Evolutionary conservation across 2,329 filamentous ascomycete species (phyloP).

Genomic region (Remersonia thermophila): DNA sequence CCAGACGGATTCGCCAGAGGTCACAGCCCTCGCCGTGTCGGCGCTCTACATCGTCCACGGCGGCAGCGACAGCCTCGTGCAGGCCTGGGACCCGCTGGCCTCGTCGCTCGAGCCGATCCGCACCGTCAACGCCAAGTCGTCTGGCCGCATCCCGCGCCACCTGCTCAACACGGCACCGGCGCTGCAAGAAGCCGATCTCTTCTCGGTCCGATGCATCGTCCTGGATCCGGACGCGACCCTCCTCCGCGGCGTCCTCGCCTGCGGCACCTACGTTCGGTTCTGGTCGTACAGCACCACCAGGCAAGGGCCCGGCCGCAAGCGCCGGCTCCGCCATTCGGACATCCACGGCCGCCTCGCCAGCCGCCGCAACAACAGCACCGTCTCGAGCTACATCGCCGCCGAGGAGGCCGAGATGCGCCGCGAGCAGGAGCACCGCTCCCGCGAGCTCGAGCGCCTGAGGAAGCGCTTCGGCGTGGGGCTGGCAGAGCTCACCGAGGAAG

Average conservation of each 20-base stretch:
- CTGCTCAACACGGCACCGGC: slow-evolving; percentile 41
- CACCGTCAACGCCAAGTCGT: slow-evolving; percentile 76
- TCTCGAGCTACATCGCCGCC: slow-evolving; percentile 75
- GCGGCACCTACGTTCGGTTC: slow-evolving; percentile 78
- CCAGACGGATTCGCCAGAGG: slow-evolving; percentile 78
- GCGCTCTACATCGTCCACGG: slow-evolving; percentile 85
- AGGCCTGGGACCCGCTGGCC: slow-evolving; percentile 91
- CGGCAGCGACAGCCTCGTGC: slow-evolving; percentile 86
- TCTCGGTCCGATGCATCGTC: slow-evolving; percentile 69
- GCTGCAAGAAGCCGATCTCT: slow-evolving; percentile 59
- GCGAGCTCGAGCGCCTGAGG: slow-evolving; percentile 58
- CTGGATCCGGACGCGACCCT: slow-evolving; percentile 80
- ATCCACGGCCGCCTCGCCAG: slow-evolving; percentile 37
- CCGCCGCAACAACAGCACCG: slow-evolving; percentile 49
- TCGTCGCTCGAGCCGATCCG: slow-evolving; percentile 68
- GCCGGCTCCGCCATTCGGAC: slow-evolving; percentile 59
- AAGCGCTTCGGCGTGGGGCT: slow-evolving; percentile 77
- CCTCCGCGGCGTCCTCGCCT: slow-evolving; percentile 73
- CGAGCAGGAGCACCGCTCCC: slow-evolving; percentile 54
- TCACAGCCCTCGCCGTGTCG: slow-evolving; percentile 71
- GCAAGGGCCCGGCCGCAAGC: slow-evolving; percentile 64
- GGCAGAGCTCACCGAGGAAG: slow-evolving; percentile 51
- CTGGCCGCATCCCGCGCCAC: slow-evolving; percentile 68
- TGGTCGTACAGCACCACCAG: slow-evolving; percentile 87
- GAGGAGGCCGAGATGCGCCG: slow-evolving; percentile 69